Conservation (phyloP, 2,329 filamentous ascomycete species). For the Ceratocystis papillata region DNA sequence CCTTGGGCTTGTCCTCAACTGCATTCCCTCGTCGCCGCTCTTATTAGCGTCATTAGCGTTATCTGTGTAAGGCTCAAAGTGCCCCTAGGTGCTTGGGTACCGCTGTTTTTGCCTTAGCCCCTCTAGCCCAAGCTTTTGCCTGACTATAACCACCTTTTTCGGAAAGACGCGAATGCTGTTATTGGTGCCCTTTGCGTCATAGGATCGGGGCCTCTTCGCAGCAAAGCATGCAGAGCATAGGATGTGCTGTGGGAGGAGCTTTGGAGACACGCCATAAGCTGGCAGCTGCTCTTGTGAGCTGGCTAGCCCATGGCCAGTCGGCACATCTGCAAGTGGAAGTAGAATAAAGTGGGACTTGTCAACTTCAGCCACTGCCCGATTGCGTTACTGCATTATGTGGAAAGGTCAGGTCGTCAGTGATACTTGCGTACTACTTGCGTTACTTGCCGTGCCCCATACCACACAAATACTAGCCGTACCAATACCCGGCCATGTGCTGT, state of each 20-base stretch:
- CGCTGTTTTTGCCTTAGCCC: conserved; percentile 3
- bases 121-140: background rate
- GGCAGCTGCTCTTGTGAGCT: conserved; percentile 9
- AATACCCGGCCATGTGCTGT: background rate
- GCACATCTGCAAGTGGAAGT: background rate
- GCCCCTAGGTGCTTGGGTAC: background rate
- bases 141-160: background rate
- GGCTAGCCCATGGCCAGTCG: background rate
- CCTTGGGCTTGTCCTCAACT: background rate
- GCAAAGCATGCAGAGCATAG: background rate
- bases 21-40: background rate
- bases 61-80: background rate
- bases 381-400: conserved; percentile 10
- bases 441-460: background rate
- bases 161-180: background rate
- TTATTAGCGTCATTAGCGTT: background rate
- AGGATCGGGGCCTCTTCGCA: conserved; percentile 8
- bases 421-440: background rate
- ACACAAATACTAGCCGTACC: background rate
- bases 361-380: conserved; percentile 1
- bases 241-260: background rate
- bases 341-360: background rate
- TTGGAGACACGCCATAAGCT: conserved; percentile 12
- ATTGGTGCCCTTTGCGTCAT: conserved; percentile 13
- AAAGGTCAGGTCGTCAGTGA: background rate